These are phyloP conservation scores for Leptodontidium sp. DNA, from an alignment of 2,329 filamentous ascomycete species.

Conservation along the genomic window DNA sequence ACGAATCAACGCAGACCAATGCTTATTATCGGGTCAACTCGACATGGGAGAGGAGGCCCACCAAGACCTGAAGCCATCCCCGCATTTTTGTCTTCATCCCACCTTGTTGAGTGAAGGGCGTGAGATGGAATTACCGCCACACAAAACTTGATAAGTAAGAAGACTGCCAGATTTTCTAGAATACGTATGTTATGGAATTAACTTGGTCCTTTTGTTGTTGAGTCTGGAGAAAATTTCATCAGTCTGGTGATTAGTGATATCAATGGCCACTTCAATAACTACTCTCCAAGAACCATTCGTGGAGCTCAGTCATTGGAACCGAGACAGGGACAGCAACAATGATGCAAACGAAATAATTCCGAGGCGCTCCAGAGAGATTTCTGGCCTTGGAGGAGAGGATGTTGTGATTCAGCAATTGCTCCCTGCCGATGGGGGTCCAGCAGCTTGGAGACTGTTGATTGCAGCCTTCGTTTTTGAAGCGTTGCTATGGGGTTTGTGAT, in stretches of 20 bases:
- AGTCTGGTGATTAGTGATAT: no score
- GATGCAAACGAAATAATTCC: neutral
- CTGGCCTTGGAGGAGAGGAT: slow-evolving; percentile 4
- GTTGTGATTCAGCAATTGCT: slow-evolving; percentile 20
- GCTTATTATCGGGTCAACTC: neutral
- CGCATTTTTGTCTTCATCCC: neutral
- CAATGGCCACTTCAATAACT: slow-evolving; percentile 11
- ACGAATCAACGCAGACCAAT: neutral
- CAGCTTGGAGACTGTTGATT: slow-evolving; percentile 56
- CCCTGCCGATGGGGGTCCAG: slow-evolving; percentile 45
- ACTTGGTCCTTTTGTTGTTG: no score
- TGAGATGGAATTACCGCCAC: neutral
- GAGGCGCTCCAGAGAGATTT: neutral
- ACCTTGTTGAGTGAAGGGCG: slow-evolving; percentile 1
- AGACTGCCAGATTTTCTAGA: no score
- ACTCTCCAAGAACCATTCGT: neutral
- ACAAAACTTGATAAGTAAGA: no score
- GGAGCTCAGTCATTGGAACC: slow-evolving; percentile 14
- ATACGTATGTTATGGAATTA: no score
- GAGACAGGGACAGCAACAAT: neutral
- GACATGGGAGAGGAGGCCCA: neutral
- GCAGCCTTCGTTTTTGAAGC: slow-evolving; percentile 61
- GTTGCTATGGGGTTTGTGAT: slow-evolving; percentile 58
- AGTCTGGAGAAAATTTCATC: no score
- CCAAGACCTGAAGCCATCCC: neutral